Evolutionary conservation across 371 early-diverging fungal species (phyloP), one percentile per base, ranked within the genome.

Genomic region (Mortierella sp.): DNA sequence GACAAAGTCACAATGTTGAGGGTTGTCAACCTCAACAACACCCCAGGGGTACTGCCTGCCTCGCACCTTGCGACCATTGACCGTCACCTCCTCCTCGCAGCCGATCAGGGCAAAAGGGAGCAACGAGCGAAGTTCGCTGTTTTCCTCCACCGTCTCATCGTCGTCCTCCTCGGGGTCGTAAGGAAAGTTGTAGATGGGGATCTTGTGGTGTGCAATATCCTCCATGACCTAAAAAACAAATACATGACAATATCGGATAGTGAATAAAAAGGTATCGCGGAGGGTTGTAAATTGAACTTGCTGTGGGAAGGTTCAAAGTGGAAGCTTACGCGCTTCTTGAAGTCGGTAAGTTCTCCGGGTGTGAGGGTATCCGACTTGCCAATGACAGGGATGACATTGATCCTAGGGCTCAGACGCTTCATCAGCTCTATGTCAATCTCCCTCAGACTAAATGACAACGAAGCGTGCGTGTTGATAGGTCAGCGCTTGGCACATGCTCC

Each of bases 21-120:
- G 93, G 78, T 96, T 95, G 72, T 95, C 96, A 72, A 97, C 96
- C 90, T 99, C 98, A 48, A 99, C 98, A 74, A 97, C 93, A 83
- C 99, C 99, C 99, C 99, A 99, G n/a, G 98, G 99, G 88, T 99
- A 99, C 84, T 95, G 97, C 73, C 99, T 94, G 74, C 98, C 99
- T 68, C 99, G 95, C 45, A 99, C 94, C 78, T 91, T 92, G 72
- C 92, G 92, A 50, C 94, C 94, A 70, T 95, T 96, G 34, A 96
- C 91, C 19, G 90, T 90, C 68, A 97, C 94, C 74, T 97, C 97
- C 79, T 98, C 98, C 72, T 99, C 98, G 83, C 96, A 94, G 24
- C 99, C 99, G 74, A 99, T 96, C 26, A 99, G 94, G 5, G 99
- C 95, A 88, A 99, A 99, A 19, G 99, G 99, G 65, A 99, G 90